These are phyloP conservation scores for Gracilaria vermiculophylla DNA, from an alignment of 23 red algal species.

Conservation along the genomic window DNA sequence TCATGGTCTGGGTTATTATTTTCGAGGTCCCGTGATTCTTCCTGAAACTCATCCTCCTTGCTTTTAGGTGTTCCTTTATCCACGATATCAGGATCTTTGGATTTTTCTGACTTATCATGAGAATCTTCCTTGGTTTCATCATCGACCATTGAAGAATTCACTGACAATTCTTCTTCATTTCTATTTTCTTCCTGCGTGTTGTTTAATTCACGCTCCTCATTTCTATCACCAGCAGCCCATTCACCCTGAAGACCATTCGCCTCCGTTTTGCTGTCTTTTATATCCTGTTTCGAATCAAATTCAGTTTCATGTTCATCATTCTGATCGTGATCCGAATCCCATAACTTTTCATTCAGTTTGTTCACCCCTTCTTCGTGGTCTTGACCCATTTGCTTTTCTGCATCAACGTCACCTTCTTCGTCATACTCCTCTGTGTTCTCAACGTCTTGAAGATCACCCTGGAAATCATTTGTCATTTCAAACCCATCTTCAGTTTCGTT, in stretches of 20 bases:
- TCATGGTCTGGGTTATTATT: neutral
- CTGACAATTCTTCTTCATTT: neutral
- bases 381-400: conserved; percentile 68
- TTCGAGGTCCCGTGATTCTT: neutral
- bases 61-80: neutral
- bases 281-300: neutral
- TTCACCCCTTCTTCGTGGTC: conserved; percentile 35
- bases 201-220: neutral
- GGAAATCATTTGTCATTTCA: conserved; percentile 81
- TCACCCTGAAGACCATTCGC: neutral
- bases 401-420: conserved; percentile 5
- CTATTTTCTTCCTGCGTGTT: neutral
- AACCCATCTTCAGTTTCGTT: conserved; percentile 41
- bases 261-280: neutral
- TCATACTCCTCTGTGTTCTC: conserved; percentile 7
- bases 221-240: neutral
- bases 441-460: conserved; percentile 64
- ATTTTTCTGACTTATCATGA: neutral
- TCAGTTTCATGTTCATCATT: conserved; percentile 2
- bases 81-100: neutral
- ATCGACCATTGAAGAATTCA: neutral
- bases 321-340: conserved; percentile 27
- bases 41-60: neutral
- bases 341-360: conserved; percentile 64
- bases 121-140: neutral